phyloP scores from a whole-genome alignment of 371 early-diverging fungal species.

The Haplosporangium sp. region DNA sequence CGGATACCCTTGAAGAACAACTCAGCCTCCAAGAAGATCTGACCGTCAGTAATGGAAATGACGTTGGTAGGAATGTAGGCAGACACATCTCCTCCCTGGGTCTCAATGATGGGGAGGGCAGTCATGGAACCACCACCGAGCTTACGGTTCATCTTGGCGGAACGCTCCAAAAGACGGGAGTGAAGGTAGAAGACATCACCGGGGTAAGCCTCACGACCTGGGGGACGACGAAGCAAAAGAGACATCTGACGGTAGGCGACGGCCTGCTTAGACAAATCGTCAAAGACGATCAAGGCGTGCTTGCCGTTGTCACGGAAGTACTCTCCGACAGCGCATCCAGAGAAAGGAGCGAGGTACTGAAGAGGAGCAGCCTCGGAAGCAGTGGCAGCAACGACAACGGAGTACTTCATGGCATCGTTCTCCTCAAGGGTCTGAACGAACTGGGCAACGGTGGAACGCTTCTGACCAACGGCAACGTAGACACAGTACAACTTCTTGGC shows the following conservation, averaged over 20 bases:
- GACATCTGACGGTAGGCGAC: conserved; percentile 99
- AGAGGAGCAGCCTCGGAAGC: conserved; percentile 97
- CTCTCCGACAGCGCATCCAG: conserved; percentile 96
- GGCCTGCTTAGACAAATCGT: conserved; percentile 98
- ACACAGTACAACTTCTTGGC: conserved; percentile 95
- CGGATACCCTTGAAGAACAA: conserved; percentile 98
- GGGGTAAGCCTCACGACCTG: conserved; percentile 98
- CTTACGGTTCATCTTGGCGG: conserved; percentile 96
- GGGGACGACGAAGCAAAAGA: conserved; percentile 92
- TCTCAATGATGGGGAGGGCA: conserved; percentile 97
- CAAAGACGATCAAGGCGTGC: conserved; percentile 96
- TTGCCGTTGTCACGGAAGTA: conserved; percentile 98
- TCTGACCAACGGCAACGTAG: conserved; percentile 97
- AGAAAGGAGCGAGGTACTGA: conserved; percentile 96
- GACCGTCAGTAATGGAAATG: conserved; percentile 98
- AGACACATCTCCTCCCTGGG: conserved; percentile 98
- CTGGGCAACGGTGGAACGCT: conserved; percentile 97
- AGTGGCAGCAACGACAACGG: conserved; percentile 95
- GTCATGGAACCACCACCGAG: conserved; percentile 95
- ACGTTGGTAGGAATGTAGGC: conserved; percentile 99
- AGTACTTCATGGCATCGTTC: conserved; percentile 92
- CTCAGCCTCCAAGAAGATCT: conserved; percentile 98
- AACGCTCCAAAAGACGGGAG: conserved; percentile 96
- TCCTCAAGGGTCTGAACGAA: conserved; percentile 96
- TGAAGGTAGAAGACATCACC: conserved; percentile 98